Evolutionary conservation across 129 eudicot species (phyloP).

Genomic region (Dittrichia graveolens): DNA sequence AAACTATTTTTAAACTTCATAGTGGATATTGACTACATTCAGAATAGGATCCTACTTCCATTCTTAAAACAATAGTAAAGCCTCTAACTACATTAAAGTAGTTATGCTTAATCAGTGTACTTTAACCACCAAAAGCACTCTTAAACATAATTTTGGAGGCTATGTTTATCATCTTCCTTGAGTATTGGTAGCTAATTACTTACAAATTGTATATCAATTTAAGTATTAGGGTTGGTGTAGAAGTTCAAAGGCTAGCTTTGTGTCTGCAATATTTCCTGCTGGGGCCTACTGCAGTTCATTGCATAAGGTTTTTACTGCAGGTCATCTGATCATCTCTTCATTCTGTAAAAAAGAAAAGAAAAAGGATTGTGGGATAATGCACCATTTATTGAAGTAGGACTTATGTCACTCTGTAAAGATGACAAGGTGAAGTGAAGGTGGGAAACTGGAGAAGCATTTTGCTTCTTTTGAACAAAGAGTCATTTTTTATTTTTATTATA

Average conservation of each 20-base stretch:
- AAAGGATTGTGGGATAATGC: no score
- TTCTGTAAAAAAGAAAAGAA: no score
- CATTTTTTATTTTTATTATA: not conserved
- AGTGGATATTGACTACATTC: not conserved
- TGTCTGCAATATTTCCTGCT: no score
- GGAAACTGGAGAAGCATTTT: not conserved
- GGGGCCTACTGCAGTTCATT: not conserved
- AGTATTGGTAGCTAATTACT: not conserved
- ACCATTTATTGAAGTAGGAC: not conserved
- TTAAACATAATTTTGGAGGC: not conserved
- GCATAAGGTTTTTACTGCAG: not conserved
- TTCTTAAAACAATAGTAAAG: no score
- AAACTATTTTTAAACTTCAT: not conserved
- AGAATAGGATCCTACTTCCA: no score
- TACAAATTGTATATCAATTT: slow-evolving; percentile 10
- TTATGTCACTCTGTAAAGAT: not conserved
- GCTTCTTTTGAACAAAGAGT: not conserved
- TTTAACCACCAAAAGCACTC: not conserved
- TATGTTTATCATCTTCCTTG: not conserved
- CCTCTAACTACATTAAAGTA: not conserved
- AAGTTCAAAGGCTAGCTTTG: slow-evolving; percentile 13
- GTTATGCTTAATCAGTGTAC: not conserved
- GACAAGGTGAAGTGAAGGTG: not conserved
- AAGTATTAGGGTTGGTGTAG: not conserved
- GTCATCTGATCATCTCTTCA: no score